Base-by-base conservation (phyloP, 2,329 filamentous ascomycete species). In the Neonectria sp. region DNA sequence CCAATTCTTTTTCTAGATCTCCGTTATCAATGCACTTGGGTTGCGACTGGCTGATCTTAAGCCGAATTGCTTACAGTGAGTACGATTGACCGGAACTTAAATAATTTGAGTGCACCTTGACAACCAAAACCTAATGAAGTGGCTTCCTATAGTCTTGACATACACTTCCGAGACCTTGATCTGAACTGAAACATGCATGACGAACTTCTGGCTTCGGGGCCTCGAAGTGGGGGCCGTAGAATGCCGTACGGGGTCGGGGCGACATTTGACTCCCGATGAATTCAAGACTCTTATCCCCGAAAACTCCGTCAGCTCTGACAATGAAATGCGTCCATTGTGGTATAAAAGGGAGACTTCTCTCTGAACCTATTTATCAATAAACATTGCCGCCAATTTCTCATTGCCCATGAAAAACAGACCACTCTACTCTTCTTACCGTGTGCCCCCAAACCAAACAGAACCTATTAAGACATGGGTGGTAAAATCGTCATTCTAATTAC, bases 401-500 rank as follows among this genome's bases (percentile, higher is more conserved):
- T 17, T 8, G 6, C n/a, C 37, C 15, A n/a, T 17, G 37, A 40
- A 40, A 17, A 3, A 40, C 7, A 17, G 4, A 7, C 15, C 1
- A 40, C 13, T 5, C 15, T 40, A 40, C 15, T 40, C 37, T 40
- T 37, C 12, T 37, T 17, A n/a, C 37, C 17, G 15, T 13, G 15
- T 40, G 15, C n/a, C 6, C 15, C 15, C 15, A 40, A 40, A n/a
- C 37, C 15, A n/a, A 40, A 8, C 31, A 33, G 31, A 11, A 33
- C 31, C 9, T 33, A 33, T 33, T 15, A n/a, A 40, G 15, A 6
- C 37, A 60, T 65, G 62, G 62, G 35, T 37, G 48, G 33, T 6
- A 60, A 59, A 31, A 65, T 65, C 15, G 55, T 60, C 24, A 65
- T 48, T 15, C 37, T 64, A 1, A 55, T 62, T 9, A 62, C 59